Conservation (phyloP, 2,329 filamentous ascomycete species). For the Sporothrix pallida region DNA sequence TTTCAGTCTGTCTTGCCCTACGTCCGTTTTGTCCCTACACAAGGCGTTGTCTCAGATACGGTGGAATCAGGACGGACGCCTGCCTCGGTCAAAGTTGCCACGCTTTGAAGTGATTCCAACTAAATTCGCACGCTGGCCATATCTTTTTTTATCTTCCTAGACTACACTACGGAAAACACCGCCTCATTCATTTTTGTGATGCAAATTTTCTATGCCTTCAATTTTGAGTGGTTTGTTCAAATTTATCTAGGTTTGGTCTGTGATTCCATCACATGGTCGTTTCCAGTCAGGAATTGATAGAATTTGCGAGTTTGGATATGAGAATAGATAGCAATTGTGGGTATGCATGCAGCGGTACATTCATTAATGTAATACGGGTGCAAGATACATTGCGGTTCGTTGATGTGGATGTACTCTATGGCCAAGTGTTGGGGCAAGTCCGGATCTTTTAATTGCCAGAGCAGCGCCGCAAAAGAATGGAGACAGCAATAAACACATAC, state of each 20-base stretch:
- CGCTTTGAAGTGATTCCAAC: too few relatives aligned
- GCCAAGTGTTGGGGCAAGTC: conserved; percentile 6
- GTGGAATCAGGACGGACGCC: background rate
- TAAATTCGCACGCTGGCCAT: background rate
- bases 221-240: background rate
- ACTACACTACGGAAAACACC: background rate
- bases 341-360: conserved; percentile 7
- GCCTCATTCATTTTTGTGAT: background rate
- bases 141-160: background rate
- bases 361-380: conserved; percentile 4
- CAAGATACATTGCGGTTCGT: background rate
- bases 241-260: background rate
- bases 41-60: background rate
- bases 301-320: too few relatives aligned
- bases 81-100: background rate
- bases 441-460: conserved; percentile 8
- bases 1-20: background rate
- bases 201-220: background rate
- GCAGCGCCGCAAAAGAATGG: conserved; percentile 3
- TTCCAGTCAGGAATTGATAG: too few relatives aligned
- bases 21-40: background rate
- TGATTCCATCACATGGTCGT: conserved; percentile 6
- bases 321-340: too few relatives aligned
- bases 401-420: too few relatives aligned
- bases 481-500: background rate